These are phyloP conservation scores for Aphanomyces euteiches DNA, from an alignment of 352 stramenopile genomes.

Conservation along the genomic window DNA sequence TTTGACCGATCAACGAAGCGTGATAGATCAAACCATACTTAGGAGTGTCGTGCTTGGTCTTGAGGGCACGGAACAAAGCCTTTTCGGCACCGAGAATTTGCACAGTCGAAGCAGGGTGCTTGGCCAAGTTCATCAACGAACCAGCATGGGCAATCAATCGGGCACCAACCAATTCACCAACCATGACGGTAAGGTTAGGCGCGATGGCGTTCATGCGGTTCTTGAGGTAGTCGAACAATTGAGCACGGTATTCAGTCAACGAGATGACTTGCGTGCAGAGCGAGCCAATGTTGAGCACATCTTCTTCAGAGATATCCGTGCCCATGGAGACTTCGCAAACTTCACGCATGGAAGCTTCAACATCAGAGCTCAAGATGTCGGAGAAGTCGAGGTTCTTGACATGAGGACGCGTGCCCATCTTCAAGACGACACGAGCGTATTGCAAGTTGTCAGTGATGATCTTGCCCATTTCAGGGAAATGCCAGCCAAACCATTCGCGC, in stretches of 20 bases:
- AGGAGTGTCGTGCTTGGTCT: constrained; percentile 99
- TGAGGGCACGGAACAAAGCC: constrained; percentile 99
- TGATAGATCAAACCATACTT: constrained; percentile 99
- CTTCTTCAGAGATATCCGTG: constrained; percentile 98
- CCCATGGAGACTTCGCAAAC: constrained; percentile 99
- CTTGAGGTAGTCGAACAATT: constrained; percentile 99
- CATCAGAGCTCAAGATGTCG: constrained; percentile 83
- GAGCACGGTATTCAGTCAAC: constrained; percentile 86
- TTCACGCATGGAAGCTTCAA: constrained; percentile 95
- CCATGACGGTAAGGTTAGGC: constrained; percentile 99
- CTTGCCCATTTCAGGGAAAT: constrained; percentile 97
- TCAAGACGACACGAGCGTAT: constrained; percentile 97
- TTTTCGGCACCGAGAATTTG: constrained; percentile 99
- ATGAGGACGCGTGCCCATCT: constrained; percentile 91
- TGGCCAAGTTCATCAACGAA: constrained; percentile 99
- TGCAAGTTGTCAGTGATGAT: constrained; percentile 98
- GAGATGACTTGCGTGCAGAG: constrained; percentile 91
- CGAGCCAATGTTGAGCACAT: constrained; percentile 96
- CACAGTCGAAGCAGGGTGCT: constrained; percentile 98
- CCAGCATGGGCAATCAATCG: constrained; percentile 99
- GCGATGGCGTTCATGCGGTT: constrained; percentile 99
- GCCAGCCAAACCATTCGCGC: constrained; percentile 99
- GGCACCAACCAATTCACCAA: constrained; percentile 98
- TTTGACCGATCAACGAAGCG: constrained; percentile 98
- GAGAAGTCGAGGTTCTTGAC: constrained; percentile 92